These are phyloP conservation scores for Aegilops tauschii DNA, from an alignment of 176 grass and related monocot species.

Conservation along the genomic window DNA sequence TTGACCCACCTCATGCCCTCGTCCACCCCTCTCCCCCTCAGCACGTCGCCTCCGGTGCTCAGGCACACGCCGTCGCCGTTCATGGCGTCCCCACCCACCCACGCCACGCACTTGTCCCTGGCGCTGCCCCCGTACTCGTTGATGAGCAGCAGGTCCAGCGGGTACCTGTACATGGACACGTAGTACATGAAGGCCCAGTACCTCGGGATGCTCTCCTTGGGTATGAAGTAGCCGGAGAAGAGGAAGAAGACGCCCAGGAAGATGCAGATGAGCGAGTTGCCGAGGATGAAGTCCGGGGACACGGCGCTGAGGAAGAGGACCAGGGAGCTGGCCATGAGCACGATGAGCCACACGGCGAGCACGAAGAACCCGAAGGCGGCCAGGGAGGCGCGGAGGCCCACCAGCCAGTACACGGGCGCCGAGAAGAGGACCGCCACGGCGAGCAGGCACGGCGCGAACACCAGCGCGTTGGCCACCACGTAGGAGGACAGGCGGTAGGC, in stretches of 20 bases:
- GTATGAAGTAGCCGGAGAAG: slow-evolving; percentile 96
- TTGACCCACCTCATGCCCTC: slow-evolving; percentile 69
- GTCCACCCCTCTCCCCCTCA: slow-evolving; percentile 58
- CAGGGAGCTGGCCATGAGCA: slow-evolving; percentile 83
- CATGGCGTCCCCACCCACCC: slow-evolving; percentile 15
- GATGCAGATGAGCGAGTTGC: slow-evolving; percentile 82
- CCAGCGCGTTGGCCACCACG: slow-evolving; percentile 61
- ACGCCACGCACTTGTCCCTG: slow-evolving; percentile 49
- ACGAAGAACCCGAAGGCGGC: slow-evolving; percentile 67
- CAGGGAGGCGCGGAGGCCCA: slow-evolving; percentile 49
- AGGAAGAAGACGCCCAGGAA: slow-evolving; percentile 86
- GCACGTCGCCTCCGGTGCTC: slow-evolving; percentile 57
- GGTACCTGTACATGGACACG: slow-evolving; percentile 85
- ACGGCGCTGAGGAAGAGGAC: slow-evolving; percentile 87
- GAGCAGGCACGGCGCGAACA: slow-evolving; percentile 87
- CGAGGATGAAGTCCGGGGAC: slow-evolving; percentile 78
- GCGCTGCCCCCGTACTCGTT: slow-evolving; percentile 74
- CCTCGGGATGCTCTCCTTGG: slow-evolving; percentile 74
- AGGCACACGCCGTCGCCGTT: slow-evolving; percentile 22
- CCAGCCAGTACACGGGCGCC: slow-evolving; percentile 66
- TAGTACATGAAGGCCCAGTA: slow-evolving; percentile 97
- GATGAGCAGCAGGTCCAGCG: slow-evolving; percentile 78
- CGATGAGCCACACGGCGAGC: slow-evolving; percentile 81
- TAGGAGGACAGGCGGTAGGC: slow-evolving; percentile 88
- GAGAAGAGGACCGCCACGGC: slow-evolving; percentile 73